Evolutionary conservation across 2,329 filamentous ascomycete genomes (phyloP), one percentile per base, ranked within the genome.

Genomic region (Knufia fluminis): DNA sequence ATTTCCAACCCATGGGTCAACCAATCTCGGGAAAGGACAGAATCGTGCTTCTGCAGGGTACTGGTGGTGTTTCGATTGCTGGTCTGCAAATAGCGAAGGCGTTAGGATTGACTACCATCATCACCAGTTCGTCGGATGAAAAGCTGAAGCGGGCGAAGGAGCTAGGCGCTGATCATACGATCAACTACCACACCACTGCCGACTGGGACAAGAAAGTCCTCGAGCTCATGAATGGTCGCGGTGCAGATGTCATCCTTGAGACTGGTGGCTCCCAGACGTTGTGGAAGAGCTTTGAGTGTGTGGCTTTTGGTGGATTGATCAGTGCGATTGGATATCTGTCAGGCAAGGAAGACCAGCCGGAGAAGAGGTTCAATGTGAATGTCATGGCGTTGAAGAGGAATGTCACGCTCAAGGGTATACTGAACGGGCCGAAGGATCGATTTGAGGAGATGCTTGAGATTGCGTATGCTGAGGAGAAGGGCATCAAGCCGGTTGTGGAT

Each of bases 371-470:
- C 6, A 81, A 82, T 54, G 74, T 80, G 12, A 84, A 83, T 57
- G 64, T 84, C 23, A 65, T 77, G 16, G 70, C 73, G 2, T 57
- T 77, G 39, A 65, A 67, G 52, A 65, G 72, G 19, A 78, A 71
- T 36, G 71, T 77, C 1, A 77, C 74, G 1, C 58, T 78, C 6
- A 77, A 76, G 61, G 75, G 82, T 0, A 74, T 84, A 4, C 58
- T 83, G 23, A 83, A 83, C 61, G 82, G 81, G 0, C 79, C 81
- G 0, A 72, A 71, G 54, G 76, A 79, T 53, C 66, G 72, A 35
- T 75, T 69, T 32, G 65, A 69, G 54, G 65, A 68, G 48, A 63
- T 68, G 62, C 28, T 57, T 6, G 35, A 39, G 14, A 42, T 64
- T 9, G 50, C 36, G 1, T 68, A 67, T 54, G 65, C 64, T 24